Percentiles rank a stretch among this genome's conserved stretches.
phyloP scores from a whole-genome alignment of 768 basidiomycete species.

The Heimioporus sp. region DNA sequence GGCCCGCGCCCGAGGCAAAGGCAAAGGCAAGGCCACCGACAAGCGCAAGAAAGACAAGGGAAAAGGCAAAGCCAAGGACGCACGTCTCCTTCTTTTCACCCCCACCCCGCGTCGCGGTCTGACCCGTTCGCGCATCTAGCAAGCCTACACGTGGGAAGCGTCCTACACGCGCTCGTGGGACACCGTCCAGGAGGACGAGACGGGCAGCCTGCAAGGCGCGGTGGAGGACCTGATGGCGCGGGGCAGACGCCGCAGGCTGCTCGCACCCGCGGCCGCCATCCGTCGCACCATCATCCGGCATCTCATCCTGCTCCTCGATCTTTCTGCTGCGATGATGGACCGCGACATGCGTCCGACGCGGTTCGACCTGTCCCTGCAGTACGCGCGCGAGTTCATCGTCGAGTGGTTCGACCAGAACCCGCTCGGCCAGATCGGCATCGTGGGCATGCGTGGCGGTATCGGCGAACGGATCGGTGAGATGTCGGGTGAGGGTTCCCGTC shows the following conservation, averaged over 20 bases:
- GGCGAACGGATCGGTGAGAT: slow-evolving; percentile 91
- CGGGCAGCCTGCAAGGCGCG: slow-evolving; percentile 84
- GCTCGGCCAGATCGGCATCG: slow-evolving; percentile 92
- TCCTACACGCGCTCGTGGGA: slow-evolving; percentile 96
- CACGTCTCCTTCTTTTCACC: slow-evolving; percentile 7
- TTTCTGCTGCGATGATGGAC: slow-evolving; percentile 91
- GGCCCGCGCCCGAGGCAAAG: slow-evolving; percentile 54
- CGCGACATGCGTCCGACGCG: slow-evolving; percentile 94
- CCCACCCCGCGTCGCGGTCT: not conserved
- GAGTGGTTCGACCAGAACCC: slow-evolving; percentile 99
- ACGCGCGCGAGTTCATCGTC: slow-evolving; percentile 84
- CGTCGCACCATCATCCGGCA: slow-evolving; percentile 96
- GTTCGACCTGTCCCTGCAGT: slow-evolving; percentile 88
- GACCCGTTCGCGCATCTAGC: slow-evolving; percentile 37
- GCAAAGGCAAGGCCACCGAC: slow-evolving; percentile 51
- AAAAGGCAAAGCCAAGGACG: slow-evolving; percentile 36
- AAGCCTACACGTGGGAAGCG: slow-evolving; percentile 95
- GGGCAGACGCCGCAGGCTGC: slow-evolving; percentile 79
- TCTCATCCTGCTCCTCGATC: slow-evolving; percentile 86
- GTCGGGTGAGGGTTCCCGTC: slow-evolving; percentile 61
- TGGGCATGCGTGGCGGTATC: slow-evolving; percentile 88
- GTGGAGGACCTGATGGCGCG: slow-evolving; percentile 89
- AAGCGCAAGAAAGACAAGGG: slow-evolving; percentile 55
- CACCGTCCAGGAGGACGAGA: slow-evolving; percentile 93
- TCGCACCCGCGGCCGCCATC: slow-evolving; percentile 82